phyloP scores from a whole-genome alignment of 2,329 filamentous ascomycete species.

The Colletotrichum zoysiae region DNA sequence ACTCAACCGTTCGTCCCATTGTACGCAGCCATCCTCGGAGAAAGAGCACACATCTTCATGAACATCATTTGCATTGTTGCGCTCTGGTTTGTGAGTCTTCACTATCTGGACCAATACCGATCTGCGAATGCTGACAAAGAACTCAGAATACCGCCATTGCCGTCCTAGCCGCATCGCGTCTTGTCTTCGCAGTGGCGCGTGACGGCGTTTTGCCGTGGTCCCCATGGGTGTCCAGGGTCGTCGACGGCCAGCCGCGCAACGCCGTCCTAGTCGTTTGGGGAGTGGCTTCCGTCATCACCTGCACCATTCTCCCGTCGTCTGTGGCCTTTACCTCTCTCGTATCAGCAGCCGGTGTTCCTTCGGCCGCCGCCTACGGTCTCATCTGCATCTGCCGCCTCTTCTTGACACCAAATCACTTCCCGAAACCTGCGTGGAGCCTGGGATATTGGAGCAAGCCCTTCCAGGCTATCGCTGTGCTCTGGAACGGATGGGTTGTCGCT shows the following conservation, averaged over 20 bases:
- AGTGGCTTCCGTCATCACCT: constrained; percentile 66
- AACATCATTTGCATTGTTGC: constrained; percentile 67
- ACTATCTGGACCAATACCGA: rapidly evolving
- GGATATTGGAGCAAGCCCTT: constrained; percentile 60
- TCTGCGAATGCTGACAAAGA: background rate
- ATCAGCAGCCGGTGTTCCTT: constrained; percentile 65
- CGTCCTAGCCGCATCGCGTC: constrained; percentile 69
- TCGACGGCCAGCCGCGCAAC: constrained; percentile 69
- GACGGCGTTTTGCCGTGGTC: constrained; percentile 72
- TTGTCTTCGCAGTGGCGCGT: constrained; percentile 72
- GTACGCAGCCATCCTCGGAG: constrained; percentile 67
- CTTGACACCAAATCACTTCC: constrained; percentile 61
- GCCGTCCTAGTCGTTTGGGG: constrained; percentile 70
- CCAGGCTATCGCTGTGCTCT: constrained; percentile 60
- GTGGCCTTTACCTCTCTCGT: constrained; percentile 67
- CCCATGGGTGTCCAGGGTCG: constrained; percentile 67
- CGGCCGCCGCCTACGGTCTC: constrained; percentile 64
- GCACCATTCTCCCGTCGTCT: constrained; percentile 68
- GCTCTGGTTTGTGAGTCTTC: constrained; percentile 61
- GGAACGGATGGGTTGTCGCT: constrained; percentile 64
- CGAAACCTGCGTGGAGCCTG: constrained; percentile 61
- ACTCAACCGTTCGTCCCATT: constrained; percentile 71
- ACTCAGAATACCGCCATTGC: constrained; percentile 69
- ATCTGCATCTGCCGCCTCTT: constrained; percentile 63
- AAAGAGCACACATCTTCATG: constrained; percentile 71